These are phyloP conservation scores for Penicillium sclerotigenum DNA, from an alignment of 2,329 filamentous ascomycete genomes.

Conservation along the genomic window DNA sequence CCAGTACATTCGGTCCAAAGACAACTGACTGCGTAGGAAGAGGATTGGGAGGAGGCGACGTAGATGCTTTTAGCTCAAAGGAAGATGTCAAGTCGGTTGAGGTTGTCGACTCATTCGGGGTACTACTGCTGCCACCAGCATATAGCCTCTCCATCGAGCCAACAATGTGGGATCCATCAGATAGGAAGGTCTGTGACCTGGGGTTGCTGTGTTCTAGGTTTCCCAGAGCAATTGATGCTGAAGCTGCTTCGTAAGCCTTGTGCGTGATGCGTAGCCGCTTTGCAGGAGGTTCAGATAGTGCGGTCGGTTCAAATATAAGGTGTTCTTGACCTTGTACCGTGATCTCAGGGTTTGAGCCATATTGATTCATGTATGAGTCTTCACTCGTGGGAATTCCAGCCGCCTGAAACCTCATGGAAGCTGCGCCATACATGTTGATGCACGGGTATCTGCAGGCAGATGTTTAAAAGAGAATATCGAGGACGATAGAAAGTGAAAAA, in stretches of 20 bases:
- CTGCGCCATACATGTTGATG: slow-evolving; percentile 26
- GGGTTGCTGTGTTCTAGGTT: neutral
- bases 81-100: slow-evolving; percentile 27
- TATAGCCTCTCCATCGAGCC: slow-evolving; percentile 8
- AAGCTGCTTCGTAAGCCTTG: slow-evolving; percentile 1
- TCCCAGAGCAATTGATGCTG: slow-evolving; percentile 2
- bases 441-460: slow-evolving; percentile 6
- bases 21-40: slow-evolving; percentile 14
- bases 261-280: slow-evolving; percentile 20
- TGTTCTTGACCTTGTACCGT: neutral
- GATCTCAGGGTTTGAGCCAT: slow-evolving; percentile 4
- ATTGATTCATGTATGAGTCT: slow-evolving; percentile 16
- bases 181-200: neutral
- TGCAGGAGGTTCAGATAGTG: slow-evolving; percentile 14
- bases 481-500: neutral
- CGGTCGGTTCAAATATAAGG: neutral
- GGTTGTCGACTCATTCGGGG: slow-evolving; percentile 27
- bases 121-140: slow-evolving; percentile 21
- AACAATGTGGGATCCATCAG: slow-evolving; percentile 1
- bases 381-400: slow-evolving; percentile 8
- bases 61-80: slow-evolving; percentile 25
- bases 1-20: slow-evolving; percentile 20
- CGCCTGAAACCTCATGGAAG: slow-evolving; percentile 20
- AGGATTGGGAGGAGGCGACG: slow-evolving; percentile 23
- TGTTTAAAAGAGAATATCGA: neutral